phyloP scores from a whole-genome alignment of 1,284 basidiomycete species.

The Mycosarcoma mackinlayi region DNA sequence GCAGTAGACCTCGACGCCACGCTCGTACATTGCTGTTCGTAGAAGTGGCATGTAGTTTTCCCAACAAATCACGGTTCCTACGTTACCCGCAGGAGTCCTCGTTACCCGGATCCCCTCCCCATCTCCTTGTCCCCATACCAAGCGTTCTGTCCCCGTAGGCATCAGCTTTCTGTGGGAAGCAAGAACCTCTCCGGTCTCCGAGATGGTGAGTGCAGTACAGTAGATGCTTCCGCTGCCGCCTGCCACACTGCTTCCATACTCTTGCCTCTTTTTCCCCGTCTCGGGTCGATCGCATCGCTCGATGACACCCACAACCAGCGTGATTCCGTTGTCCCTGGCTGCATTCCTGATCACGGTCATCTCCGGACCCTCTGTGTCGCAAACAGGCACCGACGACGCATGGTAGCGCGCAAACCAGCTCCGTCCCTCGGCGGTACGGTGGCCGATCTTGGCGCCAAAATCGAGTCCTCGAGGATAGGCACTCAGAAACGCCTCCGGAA shows the following conservation, averaged over 20 bases:
- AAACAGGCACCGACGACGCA: constrained; percentile 38
- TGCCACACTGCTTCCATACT: constrained; percentile 56
- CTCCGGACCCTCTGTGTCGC: constrained; percentile 38
- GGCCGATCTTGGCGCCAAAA: constrained; percentile 52
- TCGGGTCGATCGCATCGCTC: constrained; percentile 71
- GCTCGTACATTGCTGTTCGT: constrained; percentile 73
- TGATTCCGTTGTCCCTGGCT: constrained; percentile 43
- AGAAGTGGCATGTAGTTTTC: constrained; percentile 79
- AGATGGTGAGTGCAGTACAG: constrained; percentile 77
- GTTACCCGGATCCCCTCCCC: constrained; percentile 64
- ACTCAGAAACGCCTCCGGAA: constrained; percentile 77
- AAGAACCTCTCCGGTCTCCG: constrained; percentile 74
- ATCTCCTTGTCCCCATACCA: constrained; percentile 76
- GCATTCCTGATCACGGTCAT: constrained; percentile 35
- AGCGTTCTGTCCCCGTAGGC: constrained; percentile 77
- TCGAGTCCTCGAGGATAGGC: constrained; percentile 68
- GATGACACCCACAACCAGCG: constrained; percentile 76
- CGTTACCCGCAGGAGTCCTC: constrained; percentile 59
- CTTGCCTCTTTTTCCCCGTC: constrained; percentile 28
- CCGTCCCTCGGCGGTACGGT: constrained; percentile 45
- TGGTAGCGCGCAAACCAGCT: constrained; percentile 50
- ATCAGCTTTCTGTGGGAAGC: constrained; percentile 79
- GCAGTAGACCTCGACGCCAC: constrained; percentile 77
- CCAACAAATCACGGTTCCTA: constrained; percentile 42
- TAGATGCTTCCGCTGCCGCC: constrained; percentile 75